Evolutionary conservation across 139 green algal species (phyloP).

Genomic region (Helicosporidium sp.): DNA sequence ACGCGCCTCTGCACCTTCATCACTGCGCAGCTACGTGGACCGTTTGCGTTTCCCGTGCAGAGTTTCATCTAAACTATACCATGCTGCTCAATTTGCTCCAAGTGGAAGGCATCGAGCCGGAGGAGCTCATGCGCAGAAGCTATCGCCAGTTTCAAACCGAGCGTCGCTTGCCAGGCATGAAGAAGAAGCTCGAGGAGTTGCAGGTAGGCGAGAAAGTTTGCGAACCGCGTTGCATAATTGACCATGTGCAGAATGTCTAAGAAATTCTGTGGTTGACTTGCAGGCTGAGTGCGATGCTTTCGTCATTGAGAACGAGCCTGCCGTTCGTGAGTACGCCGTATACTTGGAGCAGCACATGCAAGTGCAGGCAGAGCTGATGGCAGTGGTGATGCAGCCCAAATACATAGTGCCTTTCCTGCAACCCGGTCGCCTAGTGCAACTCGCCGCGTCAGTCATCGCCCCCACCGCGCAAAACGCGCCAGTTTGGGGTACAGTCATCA

Average conservation of each 20-base stretch:
- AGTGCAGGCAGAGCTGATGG: not conserved
- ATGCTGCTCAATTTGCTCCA: constrained; percentile 65
- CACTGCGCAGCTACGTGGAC: not conserved
- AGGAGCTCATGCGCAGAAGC: constrained; percentile 29
- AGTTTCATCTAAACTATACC: constrained; percentile 56
- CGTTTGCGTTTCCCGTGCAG: constrained; percentile 1
- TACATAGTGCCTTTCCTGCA: constrained; percentile 63
- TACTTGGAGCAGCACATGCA: too few relatives aligned
- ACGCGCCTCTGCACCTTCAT: too few relatives aligned
- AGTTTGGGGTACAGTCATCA: constrained; percentile 61
- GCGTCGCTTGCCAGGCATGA: constrained; percentile 33
- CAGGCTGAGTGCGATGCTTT: not conserved
- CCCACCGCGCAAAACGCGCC: constrained; percentile 7
- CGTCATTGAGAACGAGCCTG: too few relatives aligned
- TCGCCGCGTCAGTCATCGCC: constrained; percentile 14
- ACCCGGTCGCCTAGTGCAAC: constrained; percentile 46
- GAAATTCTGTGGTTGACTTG: not conserved
- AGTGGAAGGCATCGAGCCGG: constrained; percentile 24
- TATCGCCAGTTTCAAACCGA: constrained; percentile 49
- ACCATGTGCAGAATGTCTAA: not conserved
- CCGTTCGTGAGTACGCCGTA: too few relatives aligned
- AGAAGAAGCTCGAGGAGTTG: constrained; percentile 17
- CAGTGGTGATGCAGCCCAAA: constrained; percentile 21
- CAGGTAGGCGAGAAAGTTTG: constrained; percentile 11
- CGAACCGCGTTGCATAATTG: not conserved